Percentiles rank a stretch among this genome's conserved stretches.
Evolutionary conservation across 2,329 filamentous ascomycete species (phyloP).

Genomic region (Sporothrix sp.): DNA sequence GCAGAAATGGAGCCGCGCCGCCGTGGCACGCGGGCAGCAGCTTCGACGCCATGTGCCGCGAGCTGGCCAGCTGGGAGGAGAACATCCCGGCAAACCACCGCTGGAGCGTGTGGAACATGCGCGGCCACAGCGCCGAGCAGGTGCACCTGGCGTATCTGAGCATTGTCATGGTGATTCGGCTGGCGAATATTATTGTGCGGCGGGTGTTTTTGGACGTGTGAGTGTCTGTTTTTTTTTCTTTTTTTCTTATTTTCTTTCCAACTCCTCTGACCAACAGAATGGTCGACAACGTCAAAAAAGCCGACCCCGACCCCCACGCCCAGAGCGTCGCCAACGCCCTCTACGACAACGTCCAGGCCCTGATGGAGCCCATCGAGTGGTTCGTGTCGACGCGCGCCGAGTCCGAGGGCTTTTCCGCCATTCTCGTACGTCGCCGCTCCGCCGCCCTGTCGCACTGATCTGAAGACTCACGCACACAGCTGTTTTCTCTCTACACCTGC

Average conservation of each 20-base stretch:
- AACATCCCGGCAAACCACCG: slow-evolving; percentile 22
- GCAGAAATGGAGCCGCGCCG: not conserved
- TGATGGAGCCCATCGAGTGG: slow-evolving; percentile 9
- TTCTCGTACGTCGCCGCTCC: not conserved
- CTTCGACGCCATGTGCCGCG: slow-evolving; percentile 18
- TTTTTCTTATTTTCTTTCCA: not conserved
- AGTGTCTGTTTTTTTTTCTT: not conserved
- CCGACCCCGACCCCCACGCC: not conserved
- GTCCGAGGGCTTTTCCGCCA: slow-evolving; percentile 7
- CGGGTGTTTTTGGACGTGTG: not conserved
- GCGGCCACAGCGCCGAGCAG: slow-evolving; percentile 25
- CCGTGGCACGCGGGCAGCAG: slow-evolving; percentile 17
- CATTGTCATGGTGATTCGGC: slow-evolving; percentile 24
- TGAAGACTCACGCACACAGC: too few relatives aligned
- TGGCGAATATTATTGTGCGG: slow-evolving; percentile 26
- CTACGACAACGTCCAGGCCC: slow-evolving; percentile 1
- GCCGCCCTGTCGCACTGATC: too few relatives aligned
- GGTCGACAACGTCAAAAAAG: not conserved
- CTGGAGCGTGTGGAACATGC: slow-evolving; percentile 28
- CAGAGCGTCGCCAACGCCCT: slow-evolving; percentile 1
- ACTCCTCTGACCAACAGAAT: not conserved
- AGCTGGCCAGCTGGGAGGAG: slow-evolving; percentile 21
- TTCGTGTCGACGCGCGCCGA: slow-evolving; percentile 10
- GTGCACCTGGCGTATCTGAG: slow-evolving; percentile 27
- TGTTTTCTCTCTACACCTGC: slow-evolving; percentile 4